A percentile compares a stretch with the other conserved stretches of the same genome.
phyloP scores from a whole-genome alignment of 2,329 filamentous ascomycete genomes.

The Neonectria magnoliae region DNA sequence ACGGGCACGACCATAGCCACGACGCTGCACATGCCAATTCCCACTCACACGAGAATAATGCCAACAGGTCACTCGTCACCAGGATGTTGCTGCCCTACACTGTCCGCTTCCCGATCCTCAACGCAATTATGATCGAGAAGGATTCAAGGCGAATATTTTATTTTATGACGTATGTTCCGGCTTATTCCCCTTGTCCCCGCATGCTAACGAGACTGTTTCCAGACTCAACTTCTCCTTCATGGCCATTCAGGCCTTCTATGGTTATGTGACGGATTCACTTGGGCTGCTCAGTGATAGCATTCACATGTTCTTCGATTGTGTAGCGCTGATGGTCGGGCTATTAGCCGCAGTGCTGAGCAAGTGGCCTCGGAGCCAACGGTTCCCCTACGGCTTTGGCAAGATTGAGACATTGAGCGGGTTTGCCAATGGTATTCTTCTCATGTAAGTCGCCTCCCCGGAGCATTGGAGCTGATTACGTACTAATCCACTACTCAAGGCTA shows the following conservation, averaged over 20 bases:
- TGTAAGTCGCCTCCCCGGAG: conserved; percentile 63
- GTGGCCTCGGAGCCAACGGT: conserved; percentile 88
- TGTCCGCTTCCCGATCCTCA: conserved; percentile 78
- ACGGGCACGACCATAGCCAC: conserved; percentile 38
- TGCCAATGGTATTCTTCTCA: conserved; percentile 92
- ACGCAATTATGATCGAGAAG: conserved; percentile 88
- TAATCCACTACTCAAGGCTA: conserved; percentile 62
- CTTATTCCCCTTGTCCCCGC: conserved; percentile 16
- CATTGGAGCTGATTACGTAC: background rate
- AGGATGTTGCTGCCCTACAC: conserved; percentile 75
- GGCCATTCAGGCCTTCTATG: conserved; percentile 93
- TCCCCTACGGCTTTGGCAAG: conserved; percentile 96
- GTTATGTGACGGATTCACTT: conserved; percentile 90
- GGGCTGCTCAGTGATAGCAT: conserved; percentile 97
- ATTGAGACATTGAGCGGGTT: conserved; percentile 97
- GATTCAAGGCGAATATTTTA: conserved; percentile 97
- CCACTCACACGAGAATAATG: conserved; percentile 51
- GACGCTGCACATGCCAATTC: conserved; percentile 34
- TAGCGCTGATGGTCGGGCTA: conserved; percentile 88
- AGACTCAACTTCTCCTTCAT: conserved; percentile 96
- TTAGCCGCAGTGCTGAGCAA: conserved; percentile 95
- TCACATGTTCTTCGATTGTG: conserved; percentile 99
- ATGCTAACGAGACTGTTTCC: conserved; percentile 19
- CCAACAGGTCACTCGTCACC: conserved; percentile 74
- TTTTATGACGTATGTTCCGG: conserved; percentile 80